Conservation (phyloP, 176 grass and related monocot species). For the Avena eriantha region DNA sequence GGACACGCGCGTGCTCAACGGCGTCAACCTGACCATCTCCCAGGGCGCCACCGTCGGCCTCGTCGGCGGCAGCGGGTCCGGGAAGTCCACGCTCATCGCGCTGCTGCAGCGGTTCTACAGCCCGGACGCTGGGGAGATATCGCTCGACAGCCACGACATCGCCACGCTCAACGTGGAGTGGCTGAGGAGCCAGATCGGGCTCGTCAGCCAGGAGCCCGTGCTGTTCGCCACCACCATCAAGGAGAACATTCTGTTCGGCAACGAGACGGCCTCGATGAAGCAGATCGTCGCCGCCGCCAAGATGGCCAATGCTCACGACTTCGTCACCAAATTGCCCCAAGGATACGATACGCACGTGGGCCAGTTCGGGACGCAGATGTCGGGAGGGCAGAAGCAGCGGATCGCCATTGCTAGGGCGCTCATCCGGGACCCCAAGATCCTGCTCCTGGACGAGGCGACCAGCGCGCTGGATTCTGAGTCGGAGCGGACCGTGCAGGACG, state of each 20-base stretch:
- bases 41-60: conserved; percentile 58
- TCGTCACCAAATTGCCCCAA: conserved; percentile 55
- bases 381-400: conserved; percentile 88
- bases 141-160: conserved; percentile 53
- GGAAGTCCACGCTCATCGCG: conserved; percentile 66
- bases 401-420: conserved; percentile 82
- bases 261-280: conserved; percentile 55
- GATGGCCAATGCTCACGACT: conserved; percentile 69
- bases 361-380: conserved; percentile 70
- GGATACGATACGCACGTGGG: conserved; percentile 65
- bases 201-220: conserved; percentile 65
- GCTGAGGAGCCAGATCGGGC: conserved; percentile 62
- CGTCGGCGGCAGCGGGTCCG: conserved; percentile 57
- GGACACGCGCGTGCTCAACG: conserved; percentile 47
- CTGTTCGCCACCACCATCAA: conserved; percentile 64
- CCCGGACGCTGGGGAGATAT: conserved; percentile 41
- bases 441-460: conserved; percentile 61
- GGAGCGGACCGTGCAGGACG: conserved; percentile 57
- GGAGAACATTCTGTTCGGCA: conserved; percentile 68
- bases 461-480: conserved; percentile 55
- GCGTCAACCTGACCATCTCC: conserved; percentile 43
- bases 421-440: conserved; percentile 47
- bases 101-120: conserved; percentile 69
- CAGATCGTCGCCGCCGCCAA: conserved; percentile 52
- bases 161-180: conserved; percentile 49